phyloP scores from a whole-genome alignment of 1,139 yeast species.

The Saccharomycopsis crataegensis region DNA sequence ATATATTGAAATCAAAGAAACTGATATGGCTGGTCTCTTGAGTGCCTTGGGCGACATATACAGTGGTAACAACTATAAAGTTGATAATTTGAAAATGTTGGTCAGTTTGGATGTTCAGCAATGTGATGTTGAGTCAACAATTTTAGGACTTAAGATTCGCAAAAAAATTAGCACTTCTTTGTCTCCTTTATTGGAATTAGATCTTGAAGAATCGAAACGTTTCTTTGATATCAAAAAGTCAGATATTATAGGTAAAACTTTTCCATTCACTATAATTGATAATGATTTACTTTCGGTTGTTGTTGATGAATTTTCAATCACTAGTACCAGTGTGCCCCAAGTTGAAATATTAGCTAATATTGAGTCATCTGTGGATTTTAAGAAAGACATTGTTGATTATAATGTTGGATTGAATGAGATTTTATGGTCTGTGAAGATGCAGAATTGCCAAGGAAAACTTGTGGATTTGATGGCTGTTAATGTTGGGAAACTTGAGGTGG shows the following conservation, averaged over 20 bases:
- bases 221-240: neutral
- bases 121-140: neutral
- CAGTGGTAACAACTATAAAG: neutral
- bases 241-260: neutral
- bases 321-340: neutral
- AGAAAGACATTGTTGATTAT: neutral
- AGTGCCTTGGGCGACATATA: neutral
- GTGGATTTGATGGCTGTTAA: neutral
- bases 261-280: neutral
- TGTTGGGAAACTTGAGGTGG: neutral
- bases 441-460: neutral
- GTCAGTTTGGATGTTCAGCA: neutral
- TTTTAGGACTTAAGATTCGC: neutral
- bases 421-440: neutral
- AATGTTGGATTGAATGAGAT: neutral
- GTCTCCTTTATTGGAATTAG: too few species aligned
- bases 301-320: neutral
- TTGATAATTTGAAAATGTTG: neutral
- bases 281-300: neutral
- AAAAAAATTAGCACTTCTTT: too few species aligned
- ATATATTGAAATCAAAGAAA: neutral
- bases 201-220: neutral
- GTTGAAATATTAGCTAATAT: neutral
- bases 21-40: neutral
- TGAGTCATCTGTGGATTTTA: neutral